Evolutionary conservation across 2,329 filamentous ascomycete species (phyloP), one percentile per base, ranked within the genome.

Genomic region (Hypoxylon rubiginosum): DNA sequence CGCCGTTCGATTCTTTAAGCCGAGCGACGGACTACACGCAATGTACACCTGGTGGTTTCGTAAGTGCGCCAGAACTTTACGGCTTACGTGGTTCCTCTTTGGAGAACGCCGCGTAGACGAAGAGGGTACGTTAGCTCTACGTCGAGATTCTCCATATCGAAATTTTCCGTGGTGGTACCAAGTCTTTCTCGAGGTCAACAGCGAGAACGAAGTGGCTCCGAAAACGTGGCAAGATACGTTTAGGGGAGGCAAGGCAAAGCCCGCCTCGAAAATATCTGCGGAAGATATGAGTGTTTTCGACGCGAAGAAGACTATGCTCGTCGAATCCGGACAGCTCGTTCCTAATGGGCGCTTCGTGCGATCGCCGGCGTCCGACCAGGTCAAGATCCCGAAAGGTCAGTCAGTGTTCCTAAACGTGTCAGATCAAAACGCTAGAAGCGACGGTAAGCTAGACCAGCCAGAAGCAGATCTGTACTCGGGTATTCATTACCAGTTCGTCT

Each of bases 11-110:
- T 90, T 93, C 72, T 91, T 97, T 79, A 92, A 92, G 76, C 94
- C 95, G 1, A 93, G 92, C 55, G 92, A 97, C 75, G 91, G 89
- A 0, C 83, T 99, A 2, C 92, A 97, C 72, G 83, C 86, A 58
- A 91, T 97, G 84, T 99, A 97, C 77, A 90, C 90, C 7, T 98
- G 95, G 95, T 99, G 96, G 93, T 97, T 99, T 81, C 90, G 91
- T 71, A 89, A 88, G 72, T 97, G 94, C 76, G 96, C 94, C 11
- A 86, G 92, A 54, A 82, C 85, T 43, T 83, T 99, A 56, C 88
- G 95, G 21, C 83, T 99, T 36, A 97, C 93, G 1, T 92, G 94
- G 82, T 99, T 99, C 78, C 87, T 99, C 45, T 98, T 99, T 75
- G 93, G 92, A 13, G 92, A 97, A 72, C 88, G 93, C 63, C 85